These are phyloP conservation scores for Cunninghamia lanceolata DNA, from an alignment of 75 land plant genomes.

Conservation along the genomic window DNA sequence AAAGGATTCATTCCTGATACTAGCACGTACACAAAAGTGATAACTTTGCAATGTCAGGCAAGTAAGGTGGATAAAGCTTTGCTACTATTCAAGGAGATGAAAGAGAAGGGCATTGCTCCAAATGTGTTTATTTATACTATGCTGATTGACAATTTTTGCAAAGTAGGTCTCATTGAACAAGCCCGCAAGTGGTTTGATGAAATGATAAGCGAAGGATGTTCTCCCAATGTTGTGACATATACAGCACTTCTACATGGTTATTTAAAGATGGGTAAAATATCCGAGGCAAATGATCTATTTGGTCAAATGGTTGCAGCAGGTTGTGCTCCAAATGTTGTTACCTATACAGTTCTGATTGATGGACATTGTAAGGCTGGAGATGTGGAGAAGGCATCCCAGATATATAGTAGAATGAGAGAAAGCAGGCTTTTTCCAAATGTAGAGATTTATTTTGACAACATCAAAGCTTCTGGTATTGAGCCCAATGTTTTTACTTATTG, in stretches of 20 bases:
- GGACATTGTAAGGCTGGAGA: conserved; percentile 72
- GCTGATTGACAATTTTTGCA: conserved; percentile 70
- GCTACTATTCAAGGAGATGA: conserved; percentile 62
- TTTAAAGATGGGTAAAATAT: conserved; percentile 48
- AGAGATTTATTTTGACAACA: conserved; percentile 43
- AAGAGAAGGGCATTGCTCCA: conserved; percentile 43
- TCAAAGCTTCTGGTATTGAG: conserved; percentile 15
- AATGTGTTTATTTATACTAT: conserved; percentile 66
- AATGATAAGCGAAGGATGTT: conserved; percentile 57
- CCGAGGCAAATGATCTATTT: conserved; percentile 53
- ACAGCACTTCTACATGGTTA: conserved; percentile 76
- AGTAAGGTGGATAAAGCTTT: conserved; percentile 59
- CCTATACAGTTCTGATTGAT: conserved; percentile 74
- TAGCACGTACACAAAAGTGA: conserved; percentile 66
- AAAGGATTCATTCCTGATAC: conserved; percentile 73
- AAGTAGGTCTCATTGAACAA: conserved; percentile 58
- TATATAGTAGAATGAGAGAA: conserved; percentile 60
- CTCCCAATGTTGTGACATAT: conserved; percentile 78
- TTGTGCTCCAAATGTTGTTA: conserved; percentile 58
- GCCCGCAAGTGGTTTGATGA: conserved; percentile 63
- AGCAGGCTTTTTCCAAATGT: conserved; percentile 26
- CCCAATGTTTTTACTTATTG: conserved; percentile 85
- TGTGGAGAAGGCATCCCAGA: conserved; percentile 49
- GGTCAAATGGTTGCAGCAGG: conserved; percentile 48
- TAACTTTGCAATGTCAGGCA: conserved; percentile 49